Percentiles rank a stretch among this genome's conserved stretches.
phyloP scores from a whole-genome alignment of 2,329 filamentous ascomycete genomes.

The Fusarium ramigenum region DNA sequence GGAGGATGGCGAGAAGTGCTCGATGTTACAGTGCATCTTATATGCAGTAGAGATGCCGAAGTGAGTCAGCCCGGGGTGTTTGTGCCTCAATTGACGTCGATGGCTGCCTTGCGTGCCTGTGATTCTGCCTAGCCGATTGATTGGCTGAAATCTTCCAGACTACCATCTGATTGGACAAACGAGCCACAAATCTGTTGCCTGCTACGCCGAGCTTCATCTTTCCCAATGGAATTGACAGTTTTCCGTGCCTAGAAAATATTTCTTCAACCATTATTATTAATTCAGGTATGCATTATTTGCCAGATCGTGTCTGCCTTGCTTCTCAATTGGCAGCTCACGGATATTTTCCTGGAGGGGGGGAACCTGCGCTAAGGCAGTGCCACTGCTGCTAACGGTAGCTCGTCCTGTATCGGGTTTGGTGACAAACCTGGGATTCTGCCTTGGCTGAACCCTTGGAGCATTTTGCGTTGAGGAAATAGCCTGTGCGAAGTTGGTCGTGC shows the following conservation, averaged over 20 bases:
- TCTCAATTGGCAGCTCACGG: not conserved
- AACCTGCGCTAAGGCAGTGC: not conserved
- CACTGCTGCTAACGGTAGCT: not conserved
- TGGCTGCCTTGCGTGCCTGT: slow-evolving; percentile 16
- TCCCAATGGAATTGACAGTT: accelerated
- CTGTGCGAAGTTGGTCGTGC: not conserved
- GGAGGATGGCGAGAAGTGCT: not conserved
- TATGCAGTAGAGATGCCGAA: not conserved
- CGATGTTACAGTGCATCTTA: not conserved
- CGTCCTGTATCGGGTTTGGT: not conserved
- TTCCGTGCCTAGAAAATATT: accelerated
- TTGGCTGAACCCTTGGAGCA: not conserved
- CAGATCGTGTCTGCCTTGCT: not conserved
- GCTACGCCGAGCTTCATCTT: not conserved
- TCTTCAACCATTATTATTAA: too few relatives aligned
- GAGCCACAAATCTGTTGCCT: slow-evolving; percentile 15
- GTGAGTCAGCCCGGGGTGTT: slow-evolving; percentile 1
- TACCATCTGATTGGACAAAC: not conserved
- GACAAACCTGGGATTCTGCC: not conserved
- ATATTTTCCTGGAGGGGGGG: not conserved
- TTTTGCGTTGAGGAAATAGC: not conserved
- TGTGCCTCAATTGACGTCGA: not conserved
- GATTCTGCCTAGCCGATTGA: slow-evolving; percentile 2
- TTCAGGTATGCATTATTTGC: accelerated
- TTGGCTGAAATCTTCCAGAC: not conserved